Conservation (phyloP, 2,329 filamentous ascomycete genomes). For the Niveomyces coronatus region DNA sequence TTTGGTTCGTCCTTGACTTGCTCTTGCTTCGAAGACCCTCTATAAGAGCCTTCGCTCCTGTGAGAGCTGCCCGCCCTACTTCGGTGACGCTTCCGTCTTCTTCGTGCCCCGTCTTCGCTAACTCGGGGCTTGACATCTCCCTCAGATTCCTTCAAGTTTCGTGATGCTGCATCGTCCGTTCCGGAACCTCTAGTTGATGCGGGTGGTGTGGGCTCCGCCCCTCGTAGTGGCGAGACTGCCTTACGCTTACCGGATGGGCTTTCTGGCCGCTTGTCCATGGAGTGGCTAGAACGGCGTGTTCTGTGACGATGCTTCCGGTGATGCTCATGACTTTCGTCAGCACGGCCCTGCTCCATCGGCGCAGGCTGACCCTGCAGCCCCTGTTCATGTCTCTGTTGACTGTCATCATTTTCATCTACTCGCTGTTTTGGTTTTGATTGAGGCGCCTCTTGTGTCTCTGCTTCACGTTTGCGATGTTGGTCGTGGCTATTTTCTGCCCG, state of each 20-base stretch:
- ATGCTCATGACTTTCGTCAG: not conserved
- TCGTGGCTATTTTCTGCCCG: no score
- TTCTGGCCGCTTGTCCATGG: slow-evolving; percentile 21
- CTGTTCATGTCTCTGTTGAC: no score
- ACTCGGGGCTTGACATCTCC: not conserved
- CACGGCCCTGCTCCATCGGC: not conserved
- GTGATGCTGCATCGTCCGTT: slow-evolving; percentile 1
- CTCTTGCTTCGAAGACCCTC: not conserved
- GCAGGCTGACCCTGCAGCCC: no score
- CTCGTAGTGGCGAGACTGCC: not conserved
- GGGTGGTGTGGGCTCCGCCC: not conserved
- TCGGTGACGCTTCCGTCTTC: slow-evolving; percentile 5
- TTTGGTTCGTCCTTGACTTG: not conserved
- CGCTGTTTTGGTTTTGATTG: no score
- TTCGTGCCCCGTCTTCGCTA: slow-evolving; percentile 7
- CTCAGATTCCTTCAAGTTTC: slow-evolving; percentile 2
- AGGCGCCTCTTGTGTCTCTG: no score
- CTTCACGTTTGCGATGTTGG: no score
- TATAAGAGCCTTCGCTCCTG: slow-evolving; percentile 2
- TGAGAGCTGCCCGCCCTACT: slow-evolving; percentile 1
- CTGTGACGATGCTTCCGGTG: slow-evolving; percentile 22
- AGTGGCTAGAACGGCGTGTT: slow-evolving; percentile 32
- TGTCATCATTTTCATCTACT: no score
- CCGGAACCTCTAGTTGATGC: slow-evolving; percentile 1
- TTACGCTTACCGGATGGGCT: slow-evolving; percentile 5